Base-by-base conservation (phyloP, 495 filamentous ascomycete species). In the Penicillium chermesinum region DNA sequence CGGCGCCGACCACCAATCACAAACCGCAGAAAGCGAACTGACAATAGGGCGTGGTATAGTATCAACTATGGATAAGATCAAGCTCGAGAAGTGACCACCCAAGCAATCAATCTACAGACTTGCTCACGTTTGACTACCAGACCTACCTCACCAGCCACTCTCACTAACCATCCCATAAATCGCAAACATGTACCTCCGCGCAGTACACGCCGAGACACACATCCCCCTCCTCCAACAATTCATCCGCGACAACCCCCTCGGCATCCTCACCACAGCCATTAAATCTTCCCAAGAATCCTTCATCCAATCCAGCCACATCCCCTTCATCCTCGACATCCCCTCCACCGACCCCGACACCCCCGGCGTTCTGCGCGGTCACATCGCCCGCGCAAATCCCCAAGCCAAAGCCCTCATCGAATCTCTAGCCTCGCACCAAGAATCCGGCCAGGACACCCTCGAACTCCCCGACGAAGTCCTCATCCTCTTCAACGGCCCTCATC, bases 351-450 rank as follows among this genome's bases (percentile, higher is more conserved):
- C 40, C 30, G 65, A 62, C 0, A 51, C 50, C 10, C 62, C 70
- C 34, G 67, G 67, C 12, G 40, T 46, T 7, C 59, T 83, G 4
- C 69, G 80, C n/a, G 78, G 72, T 9, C 80, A 83, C 55, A 62
- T 82, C 19, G 80, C 79, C 13, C 62, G 72, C 20, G 58, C 61
- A 35, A 83, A 82, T 53, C 79, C 79, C 0, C 80, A 83, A 44
- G 58, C 61, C 38, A 78, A 79, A 61, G 69, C 69, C 17, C 52
- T 81, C 39, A 74, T 78, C 9, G 72, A 76, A 39, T 38, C 50
- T 1, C 22, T 35, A 12, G 40, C 46, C 39, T 37, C 14, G 12
- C 45, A 21, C 44, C 43, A 18, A 38, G 35, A 33, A 48, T 12
- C 40, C 10, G 40, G 40, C 3, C 7, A 35, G 2, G 4, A 16